Base-by-base conservation (phyloP, 148 eudicot genomes). In the Polygonum maritimum region DNA sequence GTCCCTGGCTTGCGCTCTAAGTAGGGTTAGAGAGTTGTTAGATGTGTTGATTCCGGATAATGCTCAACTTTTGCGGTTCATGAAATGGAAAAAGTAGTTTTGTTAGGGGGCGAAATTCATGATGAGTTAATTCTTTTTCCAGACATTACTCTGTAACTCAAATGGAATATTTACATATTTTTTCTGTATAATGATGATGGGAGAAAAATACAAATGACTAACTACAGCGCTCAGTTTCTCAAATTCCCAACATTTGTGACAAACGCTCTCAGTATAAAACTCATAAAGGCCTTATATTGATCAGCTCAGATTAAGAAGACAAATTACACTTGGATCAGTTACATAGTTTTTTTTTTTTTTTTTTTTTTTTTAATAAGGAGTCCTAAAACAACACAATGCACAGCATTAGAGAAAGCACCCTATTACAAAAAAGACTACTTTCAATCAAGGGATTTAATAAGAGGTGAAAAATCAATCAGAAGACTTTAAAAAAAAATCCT, bases 1-100 rank as follows among this genome's bases (percentile, higher is more conserved):
- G 76, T 92, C 74, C 94, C 97, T 22, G 97, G 97, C 11, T 82
- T 95, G 84, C 97, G 97, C 65, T 80, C 88, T 73, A 89, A 87
- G 67, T 95, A 88, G 15, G 19, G 71, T 67, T 6, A n/a, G 71
- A 38, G 18, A 7, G 8, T 44, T 44, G 57, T 14, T 51, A 51
- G 65, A 19, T 57, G 0, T 57, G 65, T 10, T 57, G 33, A 21
- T 57, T 57, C 65, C 31, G 26, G 69, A 60, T 31, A 26, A 60
- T 11, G 69, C 4, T 31, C 69, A 60, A 60, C 7, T 60, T 60
- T 22, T 60, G 36, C 38, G 31, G 69, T 26, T 26, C 69, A 60
- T 60, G 36, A 60, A 31, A 10, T 31, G 38, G 69, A 26, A 60
- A 60, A 60, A 8, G 69, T 11, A 60, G 38, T 60, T 31, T 26